phyloP scores from a whole-genome alignment of 208 protist species.

The Leishmania braziliensis region DNA sequence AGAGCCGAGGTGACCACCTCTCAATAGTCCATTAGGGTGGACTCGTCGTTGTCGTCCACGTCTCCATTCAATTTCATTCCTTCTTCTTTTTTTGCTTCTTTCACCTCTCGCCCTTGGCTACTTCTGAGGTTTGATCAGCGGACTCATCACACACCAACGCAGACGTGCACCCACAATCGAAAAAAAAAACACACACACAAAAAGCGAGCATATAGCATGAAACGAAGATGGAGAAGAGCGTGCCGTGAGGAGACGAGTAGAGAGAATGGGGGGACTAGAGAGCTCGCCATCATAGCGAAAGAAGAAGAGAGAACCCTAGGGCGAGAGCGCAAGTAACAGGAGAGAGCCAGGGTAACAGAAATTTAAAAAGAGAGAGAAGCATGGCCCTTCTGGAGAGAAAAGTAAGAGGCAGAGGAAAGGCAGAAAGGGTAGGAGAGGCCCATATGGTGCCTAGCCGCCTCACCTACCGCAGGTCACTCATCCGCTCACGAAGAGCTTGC shows the following conservation, averaged over 20 bases:
- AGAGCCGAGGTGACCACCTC: background rate
- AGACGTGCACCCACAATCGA: background rate
- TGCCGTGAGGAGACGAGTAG: background rate
- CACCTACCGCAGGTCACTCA: constrained; percentile 57
- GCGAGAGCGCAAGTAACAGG: background rate
- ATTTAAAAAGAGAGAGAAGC: background rate
- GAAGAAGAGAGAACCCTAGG: background rate
- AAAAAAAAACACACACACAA: background rate
- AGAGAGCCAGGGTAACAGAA: background rate
- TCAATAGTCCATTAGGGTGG: background rate
- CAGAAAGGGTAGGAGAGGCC: background rate
- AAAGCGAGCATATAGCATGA: background rate
- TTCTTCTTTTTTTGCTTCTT: background rate
- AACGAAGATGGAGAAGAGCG: background rate
- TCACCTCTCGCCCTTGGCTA: background rate
- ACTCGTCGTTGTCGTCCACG: no score
- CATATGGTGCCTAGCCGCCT: background rate
- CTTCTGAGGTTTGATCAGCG: background rate
- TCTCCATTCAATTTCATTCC: no score
- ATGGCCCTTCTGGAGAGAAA: background rate
- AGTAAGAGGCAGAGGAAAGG: background rate
- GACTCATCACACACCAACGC: background rate
- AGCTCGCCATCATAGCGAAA: background rate
- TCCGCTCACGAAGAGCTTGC: constrained; percentile 52
- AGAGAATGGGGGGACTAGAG: background rate